Evolutionary conservation across 2,329 filamentous ascomycete species (phyloP).

Genomic region (Aspergillus sp.): DNA sequence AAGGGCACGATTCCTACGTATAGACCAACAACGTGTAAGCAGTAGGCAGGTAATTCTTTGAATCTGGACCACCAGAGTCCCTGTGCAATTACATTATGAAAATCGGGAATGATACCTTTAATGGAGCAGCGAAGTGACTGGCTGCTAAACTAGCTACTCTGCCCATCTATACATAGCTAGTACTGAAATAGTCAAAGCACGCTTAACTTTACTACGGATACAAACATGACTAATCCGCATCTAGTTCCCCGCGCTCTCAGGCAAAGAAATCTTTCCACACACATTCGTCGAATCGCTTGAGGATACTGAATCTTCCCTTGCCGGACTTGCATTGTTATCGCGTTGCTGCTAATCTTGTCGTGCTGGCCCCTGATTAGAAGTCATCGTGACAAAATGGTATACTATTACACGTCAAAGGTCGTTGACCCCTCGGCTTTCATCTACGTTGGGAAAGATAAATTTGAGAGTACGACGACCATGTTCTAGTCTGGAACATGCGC

Average conservation of each 20-base stretch:
- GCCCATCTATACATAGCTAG: background rate
- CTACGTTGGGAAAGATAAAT: constrained; percentile 98
- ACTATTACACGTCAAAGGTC: constrained; percentile 87
- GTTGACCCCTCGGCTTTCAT: constrained; percentile 82
- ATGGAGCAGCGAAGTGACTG: too few relatives aligned
- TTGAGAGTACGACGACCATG: constrained; percentile 72
- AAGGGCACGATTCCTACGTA: too few relatives aligned
- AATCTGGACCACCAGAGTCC: too few relatives aligned
- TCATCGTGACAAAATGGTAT: constrained; percentile 65
- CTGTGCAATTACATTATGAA: too few relatives aligned
- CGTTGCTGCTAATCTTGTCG: background rate
- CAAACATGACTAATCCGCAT: background rate
- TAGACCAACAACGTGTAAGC: too few relatives aligned
- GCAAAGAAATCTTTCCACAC: background rate
- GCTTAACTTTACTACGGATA: background rate
- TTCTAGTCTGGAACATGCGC: constrained; percentile 3
- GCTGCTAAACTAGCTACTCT: background rate
- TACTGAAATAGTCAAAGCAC: background rate
- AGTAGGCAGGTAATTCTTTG: too few relatives aligned
- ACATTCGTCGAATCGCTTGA: background rate
- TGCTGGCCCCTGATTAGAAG: background rate
- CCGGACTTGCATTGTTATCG: background rate
- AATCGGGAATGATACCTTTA: too few relatives aligned
- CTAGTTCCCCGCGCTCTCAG: background rate
- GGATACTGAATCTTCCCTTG: background rate